These are phyloP conservation scores for Ophiostoma sp. DNA, from an alignment of 2,329 filamentous ascomycete genomes.

Conservation along the genomic window DNA sequence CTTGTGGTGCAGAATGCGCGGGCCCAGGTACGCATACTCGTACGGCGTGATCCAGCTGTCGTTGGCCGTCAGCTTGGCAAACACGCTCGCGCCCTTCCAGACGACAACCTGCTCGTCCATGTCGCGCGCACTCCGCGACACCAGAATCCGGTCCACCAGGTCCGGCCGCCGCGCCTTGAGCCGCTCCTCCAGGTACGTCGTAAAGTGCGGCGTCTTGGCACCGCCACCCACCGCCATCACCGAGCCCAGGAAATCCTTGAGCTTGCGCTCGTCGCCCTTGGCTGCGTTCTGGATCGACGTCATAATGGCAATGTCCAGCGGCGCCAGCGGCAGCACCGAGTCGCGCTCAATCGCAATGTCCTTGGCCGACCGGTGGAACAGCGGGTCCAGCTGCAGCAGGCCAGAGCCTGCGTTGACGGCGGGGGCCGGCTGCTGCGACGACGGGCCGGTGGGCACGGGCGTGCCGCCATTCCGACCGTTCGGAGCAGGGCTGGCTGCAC, in stretches of 20 bases:
- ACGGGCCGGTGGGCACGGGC: conserved; percentile 36
- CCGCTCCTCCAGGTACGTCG: conserved; percentile 75
- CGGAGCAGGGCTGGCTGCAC: conserved; percentile 48
- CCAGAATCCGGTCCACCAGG: conserved; percentile 55
- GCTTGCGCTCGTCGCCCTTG: conserved; percentile 84
- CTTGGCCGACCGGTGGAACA: conserved; percentile 45
- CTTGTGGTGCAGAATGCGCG: conserved; percentile 79
- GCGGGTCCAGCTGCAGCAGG: conserved; percentile 24
- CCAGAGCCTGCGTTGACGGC: not conserved
- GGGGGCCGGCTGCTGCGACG: not conserved
- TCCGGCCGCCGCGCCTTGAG: conserved; percentile 63
- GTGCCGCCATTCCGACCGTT: conserved; percentile 49
- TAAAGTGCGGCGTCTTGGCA: conserved; percentile 73
- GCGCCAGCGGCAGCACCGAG: conserved; percentile 71
- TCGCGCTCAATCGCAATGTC: conserved; percentile 66
- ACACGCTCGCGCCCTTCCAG: conserved; percentile 97
- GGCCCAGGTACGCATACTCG: conserved; percentile 83
- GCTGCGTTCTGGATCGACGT: conserved; percentile 84
- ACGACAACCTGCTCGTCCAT: conserved; percentile 95
- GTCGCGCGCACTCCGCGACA: conserved; percentile 72
- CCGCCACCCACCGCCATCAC: conserved; percentile 90
- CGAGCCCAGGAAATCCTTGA: conserved; percentile 79
- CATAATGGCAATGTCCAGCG: conserved; percentile 84
- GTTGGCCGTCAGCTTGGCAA: conserved; percentile 85
- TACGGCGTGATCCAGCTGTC: conserved; percentile 87